phyloP scores from a whole-genome alignment of 1,284 basidiomycete genomes.

The Exobasidium rhododendri region DNA sequence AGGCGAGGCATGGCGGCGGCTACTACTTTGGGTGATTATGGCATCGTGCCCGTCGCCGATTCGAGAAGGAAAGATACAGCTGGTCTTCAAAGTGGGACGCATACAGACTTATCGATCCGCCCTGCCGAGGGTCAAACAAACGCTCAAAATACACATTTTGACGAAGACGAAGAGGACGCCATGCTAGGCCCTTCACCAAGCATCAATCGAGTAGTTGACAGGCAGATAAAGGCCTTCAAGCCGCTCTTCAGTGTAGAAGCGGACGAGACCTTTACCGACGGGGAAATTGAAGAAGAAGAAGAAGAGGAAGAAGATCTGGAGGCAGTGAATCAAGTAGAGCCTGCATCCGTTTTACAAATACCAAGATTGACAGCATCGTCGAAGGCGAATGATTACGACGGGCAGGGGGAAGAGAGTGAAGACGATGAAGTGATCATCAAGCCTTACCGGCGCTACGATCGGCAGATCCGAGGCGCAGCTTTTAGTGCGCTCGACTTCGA shows the following conservation, averaged over 20 bases:
- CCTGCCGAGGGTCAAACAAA: background rate
- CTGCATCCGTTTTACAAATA: background rate
- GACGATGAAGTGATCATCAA: background rate
- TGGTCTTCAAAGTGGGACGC: background rate
- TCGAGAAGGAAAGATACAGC: background rate
- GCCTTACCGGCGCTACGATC: background rate
- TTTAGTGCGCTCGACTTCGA: background rate
- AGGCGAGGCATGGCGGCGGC: background rate
- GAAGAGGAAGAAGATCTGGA: background rate
- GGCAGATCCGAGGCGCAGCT: no score
- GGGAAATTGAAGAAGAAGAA: background rate
- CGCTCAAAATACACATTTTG: background rate
- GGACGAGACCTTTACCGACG: background rate
- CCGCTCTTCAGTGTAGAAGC: background rate
- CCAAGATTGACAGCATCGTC: no score
- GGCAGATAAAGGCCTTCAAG: background rate
- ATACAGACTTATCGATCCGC: background rate
- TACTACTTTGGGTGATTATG: slow-evolving; percentile 3
- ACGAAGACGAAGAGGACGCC: background rate
- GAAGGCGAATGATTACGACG: background rate
- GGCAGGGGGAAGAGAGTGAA: slow-evolving; percentile 4
- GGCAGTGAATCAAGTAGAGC: background rate
- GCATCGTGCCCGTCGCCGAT: background rate
- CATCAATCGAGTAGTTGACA: background rate
- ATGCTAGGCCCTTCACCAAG: background rate